These are phyloP conservation scores for Cardamine chenopodiifolia DNA, from an alignment of 345 rosid species.

Conservation along the genomic window DNA sequence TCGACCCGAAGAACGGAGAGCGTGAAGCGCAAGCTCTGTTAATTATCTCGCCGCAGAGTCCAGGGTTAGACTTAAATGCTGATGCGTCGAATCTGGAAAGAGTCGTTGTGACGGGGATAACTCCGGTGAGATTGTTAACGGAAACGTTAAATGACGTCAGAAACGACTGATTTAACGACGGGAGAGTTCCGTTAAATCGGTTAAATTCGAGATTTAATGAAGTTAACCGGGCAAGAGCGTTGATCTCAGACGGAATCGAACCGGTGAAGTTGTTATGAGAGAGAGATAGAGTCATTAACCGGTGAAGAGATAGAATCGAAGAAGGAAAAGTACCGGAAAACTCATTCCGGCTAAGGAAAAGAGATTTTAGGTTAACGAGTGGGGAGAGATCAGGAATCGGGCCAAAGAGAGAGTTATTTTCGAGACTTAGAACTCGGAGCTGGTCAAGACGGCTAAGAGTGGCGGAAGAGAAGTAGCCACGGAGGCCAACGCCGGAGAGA, in stretches of 20 bases:
- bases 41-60: constrained; percentile 79
- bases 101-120: constrained; percentile 66
- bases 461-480: constrained; percentile 63
- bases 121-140: constrained; percentile 73
- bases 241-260: constrained; percentile 55
- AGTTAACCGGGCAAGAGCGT: constrained; percentile 56
- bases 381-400: constrained; percentile 79
- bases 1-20: constrained; percentile 66
- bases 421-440: constrained; percentile 82
- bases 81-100: constrained; percentile 62
- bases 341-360: constrained; percentile 57
- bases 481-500: constrained; percentile 58
- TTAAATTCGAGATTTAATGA: constrained; percentile 68
- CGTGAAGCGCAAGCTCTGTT: constrained; percentile 59
- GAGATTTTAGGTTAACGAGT: constrained; percentile 72
- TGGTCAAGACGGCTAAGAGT: constrained; percentile 86
- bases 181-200: constrained; percentile 66
- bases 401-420: constrained; percentile 79
- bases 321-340: constrained; percentile 81
- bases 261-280: constrained; percentile 60
- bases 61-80: constrained; percentile 64
- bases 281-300: constrained; percentile 62
- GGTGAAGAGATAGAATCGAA: constrained; percentile 63
- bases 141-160: constrained; percentile 66
- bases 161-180: constrained; percentile 70